A percentile compares a stretch with the other conserved stretches of the same genome.
These are phyloP conservation scores for Volvox africanus DNA, from an alignment of 139 green algal species.

Conservation along the genomic window DNA sequence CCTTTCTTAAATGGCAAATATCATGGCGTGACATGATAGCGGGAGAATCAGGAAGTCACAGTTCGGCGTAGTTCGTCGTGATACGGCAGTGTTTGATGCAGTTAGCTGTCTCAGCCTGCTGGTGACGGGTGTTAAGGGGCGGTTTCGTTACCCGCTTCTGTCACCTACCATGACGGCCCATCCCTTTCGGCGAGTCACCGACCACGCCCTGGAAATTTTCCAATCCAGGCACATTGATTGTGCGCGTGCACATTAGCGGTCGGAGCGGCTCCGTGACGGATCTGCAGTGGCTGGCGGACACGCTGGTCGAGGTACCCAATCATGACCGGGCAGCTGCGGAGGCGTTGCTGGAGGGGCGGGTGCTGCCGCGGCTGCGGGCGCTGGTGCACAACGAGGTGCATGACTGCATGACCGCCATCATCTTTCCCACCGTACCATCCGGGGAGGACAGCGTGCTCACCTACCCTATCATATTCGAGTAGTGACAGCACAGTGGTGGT, in stretches of 20 bases:
- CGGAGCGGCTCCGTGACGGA: background rate
- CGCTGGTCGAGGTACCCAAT: constrained; percentile 42
- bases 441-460: constrained; percentile 47
- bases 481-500: too few relatives aligned
- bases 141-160: too few relatives aligned
- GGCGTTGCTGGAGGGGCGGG: constrained; percentile 29
- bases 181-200: background rate
- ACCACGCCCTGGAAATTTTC: background rate
- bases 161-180: background rate
- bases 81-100: too few relatives aligned
- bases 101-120: too few relatives aligned
- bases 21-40: too few relatives aligned
- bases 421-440: constrained; percentile 1
- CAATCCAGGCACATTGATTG: constrained; percentile 33
- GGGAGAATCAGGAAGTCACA: too few relatives aligned
- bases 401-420: constrained; percentile 16
- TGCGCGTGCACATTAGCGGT: constrained; percentile 6
- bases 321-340: constrained; percentile 20
- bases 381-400: constrained; percentile 49
- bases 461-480: constrained; percentile 42
- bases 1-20: too few relatives aligned
- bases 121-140: too few relatives aligned
- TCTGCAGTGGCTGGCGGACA: constrained; percentile 36
- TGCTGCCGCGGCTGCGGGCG: constrained; percentile 43
- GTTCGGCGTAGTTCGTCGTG: too few relatives aligned